These are phyloP conservation scores for Pythium aristosporum DNA, from an alignment of 352 stramenopile genomes.

Conservation along the genomic window DNA sequence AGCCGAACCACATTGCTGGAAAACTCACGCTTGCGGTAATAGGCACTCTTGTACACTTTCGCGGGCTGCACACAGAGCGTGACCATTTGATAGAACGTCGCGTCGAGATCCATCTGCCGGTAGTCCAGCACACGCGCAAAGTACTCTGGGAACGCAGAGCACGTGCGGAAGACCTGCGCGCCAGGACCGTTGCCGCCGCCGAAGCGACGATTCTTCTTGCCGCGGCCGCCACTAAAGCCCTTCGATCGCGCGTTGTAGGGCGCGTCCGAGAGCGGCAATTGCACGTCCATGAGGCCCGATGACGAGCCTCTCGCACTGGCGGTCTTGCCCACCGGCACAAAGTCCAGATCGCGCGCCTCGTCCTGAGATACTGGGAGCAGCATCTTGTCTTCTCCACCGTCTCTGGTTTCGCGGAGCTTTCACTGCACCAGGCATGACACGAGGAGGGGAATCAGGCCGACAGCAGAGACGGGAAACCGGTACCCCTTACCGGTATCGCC, in stretches of 20 bases:
- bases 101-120: constrained; percentile 87
- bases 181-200: constrained; percentile 16
- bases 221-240: constrained; percentile 4
- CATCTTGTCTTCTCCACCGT: constrained; percentile 7
- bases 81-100: constrained; percentile 89
- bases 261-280: constrained; percentile 12
- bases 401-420: neutral
- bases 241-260: constrained; percentile 8
- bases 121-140: constrained; percentile 78
- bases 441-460: neutral
- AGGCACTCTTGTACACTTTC: constrained; percentile 88
- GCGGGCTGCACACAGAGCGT: constrained; percentile 79
- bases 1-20: neutral
- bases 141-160: constrained; percentile 80
- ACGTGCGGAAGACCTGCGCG: constrained; percentile 66
- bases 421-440: constrained; percentile 10
- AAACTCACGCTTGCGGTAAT: constrained; percentile 68
- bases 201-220: constrained; percentile 23
- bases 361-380: constrained; percentile 28
- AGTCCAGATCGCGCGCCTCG: constrained; percentile 18
- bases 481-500: neutral
- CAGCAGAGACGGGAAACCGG: neutral
- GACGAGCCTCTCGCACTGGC: neutral
- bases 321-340: neutral
- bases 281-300: constrained; percentile 6